phyloP scores from a whole-genome alignment of 129 eudicot species.

The Ambrosia trifida region DNA sequence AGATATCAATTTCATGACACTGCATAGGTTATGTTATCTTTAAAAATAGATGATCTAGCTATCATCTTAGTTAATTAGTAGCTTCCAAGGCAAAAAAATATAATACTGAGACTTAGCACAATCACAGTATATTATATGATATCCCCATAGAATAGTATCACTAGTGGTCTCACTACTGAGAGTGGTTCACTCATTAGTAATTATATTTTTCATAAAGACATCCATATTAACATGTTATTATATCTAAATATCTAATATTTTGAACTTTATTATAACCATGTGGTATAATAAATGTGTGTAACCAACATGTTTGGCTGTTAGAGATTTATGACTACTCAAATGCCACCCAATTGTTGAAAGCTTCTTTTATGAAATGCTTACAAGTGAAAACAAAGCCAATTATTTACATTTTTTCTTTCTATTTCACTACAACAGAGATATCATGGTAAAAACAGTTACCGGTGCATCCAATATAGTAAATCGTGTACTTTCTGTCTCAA shows the following conservation, averaged over 20 bases:
- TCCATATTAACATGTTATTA: neutral
- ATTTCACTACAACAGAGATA: conserved; percentile 4
- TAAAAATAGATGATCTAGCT: neutral
- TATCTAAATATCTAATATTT: neutral
- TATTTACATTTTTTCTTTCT: neutral
- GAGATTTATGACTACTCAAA: neutral
- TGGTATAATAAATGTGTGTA: neutral
- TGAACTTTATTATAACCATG: neutral
- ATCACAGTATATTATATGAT: neutral
- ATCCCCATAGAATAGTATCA: neutral
- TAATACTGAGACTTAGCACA: neutral
- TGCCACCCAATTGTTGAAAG: neutral
- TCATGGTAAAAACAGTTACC: conserved; percentile 42
- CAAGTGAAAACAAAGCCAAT: neutral
- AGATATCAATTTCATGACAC: neutral
- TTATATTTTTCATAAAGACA: neutral
- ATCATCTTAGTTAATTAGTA: neutral
- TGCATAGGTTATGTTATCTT: neutral
- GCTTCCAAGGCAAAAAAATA: neutral
- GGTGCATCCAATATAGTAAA: conserved; percentile 98
- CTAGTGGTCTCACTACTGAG: neutral
- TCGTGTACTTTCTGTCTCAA: conserved; percentile 84
- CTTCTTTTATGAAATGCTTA: neutral
- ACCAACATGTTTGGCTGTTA: neutral
- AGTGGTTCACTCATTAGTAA: neutral